Conservation (phyloP, 768 basidiomycete genomes). For the Amanita polypyramis region DNA sequence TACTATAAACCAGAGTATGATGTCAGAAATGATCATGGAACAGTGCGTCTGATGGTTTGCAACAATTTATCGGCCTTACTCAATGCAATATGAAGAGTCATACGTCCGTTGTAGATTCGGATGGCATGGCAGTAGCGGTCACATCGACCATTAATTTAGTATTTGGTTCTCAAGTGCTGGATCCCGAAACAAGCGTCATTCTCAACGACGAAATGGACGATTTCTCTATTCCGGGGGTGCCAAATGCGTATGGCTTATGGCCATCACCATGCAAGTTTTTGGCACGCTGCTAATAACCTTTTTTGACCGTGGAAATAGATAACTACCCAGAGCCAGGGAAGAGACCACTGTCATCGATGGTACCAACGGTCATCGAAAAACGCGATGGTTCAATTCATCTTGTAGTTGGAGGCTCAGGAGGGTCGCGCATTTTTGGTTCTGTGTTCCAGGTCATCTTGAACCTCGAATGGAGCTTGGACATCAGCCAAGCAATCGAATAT, state of each 20-base stretch:
- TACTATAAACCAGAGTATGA: constrained; percentile 86
- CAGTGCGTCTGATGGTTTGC: constrained; percentile 34
- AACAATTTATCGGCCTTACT: background rate
- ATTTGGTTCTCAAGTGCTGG: constrained; percentile 84
- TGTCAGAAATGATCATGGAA: constrained; percentile 75
- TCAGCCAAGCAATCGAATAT: constrained; percentile 73
- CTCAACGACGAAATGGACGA: constrained; percentile 96
- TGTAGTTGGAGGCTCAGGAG: constrained; percentile 79
- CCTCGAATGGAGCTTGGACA: constrained; percentile 72
- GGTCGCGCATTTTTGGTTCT: constrained; percentile 73
- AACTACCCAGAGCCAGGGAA: constrained; percentile 88
- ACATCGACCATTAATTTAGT: constrained; percentile 86
- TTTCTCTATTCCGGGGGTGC: constrained; percentile 77
- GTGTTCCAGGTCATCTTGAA: constrained; percentile 75
- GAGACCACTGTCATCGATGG: constrained; percentile 80
- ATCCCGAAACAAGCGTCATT: constrained; percentile 79
- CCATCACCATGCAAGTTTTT: constrained; percentile 63
- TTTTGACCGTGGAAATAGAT: constrained; percentile 28
- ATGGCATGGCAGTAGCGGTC: constrained; percentile 79
- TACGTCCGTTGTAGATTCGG: constrained; percentile 68
- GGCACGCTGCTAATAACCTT: background rate
- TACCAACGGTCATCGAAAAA: constrained; percentile 73
- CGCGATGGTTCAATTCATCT: constrained; percentile 62
- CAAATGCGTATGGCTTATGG: constrained; percentile 75
- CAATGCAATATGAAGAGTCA: constrained; percentile 49